A percentile compares a stretch with the other conserved stretches of the same genome.
These are phyloP conservation scores for Solanum virginianum DNA, from an alignment of 257 asterid genomes.

Conservation along the genomic window DNA sequence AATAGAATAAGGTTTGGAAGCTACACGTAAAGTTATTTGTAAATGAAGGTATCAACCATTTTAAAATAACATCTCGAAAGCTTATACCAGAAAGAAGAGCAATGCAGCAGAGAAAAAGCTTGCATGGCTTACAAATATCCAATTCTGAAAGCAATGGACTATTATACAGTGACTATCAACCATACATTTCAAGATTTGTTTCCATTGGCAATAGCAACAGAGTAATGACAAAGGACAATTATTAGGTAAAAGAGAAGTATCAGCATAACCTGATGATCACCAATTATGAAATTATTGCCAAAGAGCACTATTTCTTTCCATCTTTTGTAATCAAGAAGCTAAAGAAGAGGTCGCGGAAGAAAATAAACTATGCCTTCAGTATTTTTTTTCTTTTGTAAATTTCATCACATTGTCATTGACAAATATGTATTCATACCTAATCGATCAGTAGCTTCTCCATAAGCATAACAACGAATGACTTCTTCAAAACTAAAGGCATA, in stretches of 20 bases:
- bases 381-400: neutral
- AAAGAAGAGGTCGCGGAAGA: neutral
- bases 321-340: neutral
- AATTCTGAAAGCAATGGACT: neutral
- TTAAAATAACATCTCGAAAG: neutral
- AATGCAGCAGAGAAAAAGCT: neutral
- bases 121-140: neutral
- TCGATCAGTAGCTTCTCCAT: conserved; percentile 60
- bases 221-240: neutral
- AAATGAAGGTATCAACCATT: neutral
- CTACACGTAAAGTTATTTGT: neutral
- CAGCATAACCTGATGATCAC: neutral
- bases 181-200: neutral
- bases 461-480: conserved; percentile 59
- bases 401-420: neutral
- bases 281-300: neutral
- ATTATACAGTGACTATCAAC: neutral
- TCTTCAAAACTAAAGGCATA: conserved; percentile 81
- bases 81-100: neutral
- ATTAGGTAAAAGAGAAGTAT: neutral
- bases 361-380: neutral
- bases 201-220: neutral
- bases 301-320: neutral
- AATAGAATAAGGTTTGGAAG: neutral
- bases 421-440: conserved; percentile 40